Evolutionary conservation across 225 moss, liverwort and hornwort species (phyloP).

Genomic region (Bryoerythrophyllum caledonicum): DNA sequence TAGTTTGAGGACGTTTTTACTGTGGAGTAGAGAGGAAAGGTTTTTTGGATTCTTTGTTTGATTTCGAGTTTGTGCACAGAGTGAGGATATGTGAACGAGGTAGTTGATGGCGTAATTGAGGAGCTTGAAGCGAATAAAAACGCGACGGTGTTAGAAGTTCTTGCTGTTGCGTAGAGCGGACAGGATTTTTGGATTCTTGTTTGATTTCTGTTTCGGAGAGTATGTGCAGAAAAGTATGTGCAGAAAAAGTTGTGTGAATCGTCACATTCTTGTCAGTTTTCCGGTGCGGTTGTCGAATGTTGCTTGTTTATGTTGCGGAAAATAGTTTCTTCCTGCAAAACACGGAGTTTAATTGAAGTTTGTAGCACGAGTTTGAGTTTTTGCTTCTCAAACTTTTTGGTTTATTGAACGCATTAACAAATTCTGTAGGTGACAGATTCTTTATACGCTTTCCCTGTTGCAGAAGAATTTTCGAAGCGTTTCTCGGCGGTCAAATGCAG

Average conservation of each 20-base stretch:
- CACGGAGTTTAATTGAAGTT: not conserved
- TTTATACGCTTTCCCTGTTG: not conserved
- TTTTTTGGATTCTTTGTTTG: too few species aligned
- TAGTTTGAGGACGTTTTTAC: too few species aligned
- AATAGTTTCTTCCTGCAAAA: not conserved
- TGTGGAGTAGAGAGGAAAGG: too few species aligned
- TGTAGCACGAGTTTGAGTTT: not conserved
- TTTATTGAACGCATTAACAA: not conserved
- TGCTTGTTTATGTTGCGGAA: not conserved
- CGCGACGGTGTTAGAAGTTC: too few species aligned
- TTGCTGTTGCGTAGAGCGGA: too few species aligned
- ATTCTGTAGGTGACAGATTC: not conserved
- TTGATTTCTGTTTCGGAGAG: not conserved
- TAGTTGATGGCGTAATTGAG: too few species aligned
- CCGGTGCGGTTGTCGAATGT: not conserved
- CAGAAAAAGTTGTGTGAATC: too few species aligned
- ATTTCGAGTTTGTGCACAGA: too few species aligned
- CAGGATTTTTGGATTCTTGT: not conserved
- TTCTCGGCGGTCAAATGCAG: constrained; percentile 7
- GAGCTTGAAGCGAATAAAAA: too few species aligned
- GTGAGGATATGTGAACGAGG: too few species aligned
- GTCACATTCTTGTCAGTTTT: not conserved
- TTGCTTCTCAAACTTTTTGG: not conserved
- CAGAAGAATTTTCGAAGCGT: not conserved
- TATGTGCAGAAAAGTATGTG: too few species aligned